Evolutionary conservation across 106 monocot genomes (phyloP).

Genomic region (Phalaenopsis aphrodite): DNA sequence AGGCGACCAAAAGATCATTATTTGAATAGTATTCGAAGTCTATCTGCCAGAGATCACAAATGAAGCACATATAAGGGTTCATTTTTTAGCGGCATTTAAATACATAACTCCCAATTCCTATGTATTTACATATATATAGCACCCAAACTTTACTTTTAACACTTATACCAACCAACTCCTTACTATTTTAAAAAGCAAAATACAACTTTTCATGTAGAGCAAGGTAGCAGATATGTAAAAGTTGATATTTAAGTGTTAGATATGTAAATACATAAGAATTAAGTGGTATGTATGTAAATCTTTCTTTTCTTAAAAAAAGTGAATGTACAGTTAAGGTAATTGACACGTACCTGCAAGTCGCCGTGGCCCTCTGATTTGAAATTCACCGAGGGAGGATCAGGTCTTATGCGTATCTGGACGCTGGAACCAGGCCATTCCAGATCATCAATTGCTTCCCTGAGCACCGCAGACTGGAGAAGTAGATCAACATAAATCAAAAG

Average conservation of each 20-base stretch:
- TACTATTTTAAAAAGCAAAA: too few species aligned
- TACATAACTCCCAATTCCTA: too few species aligned
- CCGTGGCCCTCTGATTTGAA: conserved; percentile 93
- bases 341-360: conserved; percentile 62
- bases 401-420: conserved; percentile 72
- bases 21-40: conserved; percentile 75
- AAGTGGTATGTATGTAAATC: not conserved
- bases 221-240: too few species aligned
- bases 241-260: too few species aligned
- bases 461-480: conserved; percentile 51
- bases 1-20: conserved; percentile 77
- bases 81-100: too few species aligned
- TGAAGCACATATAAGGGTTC: too few species aligned
- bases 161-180: too few species aligned
- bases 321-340: not conserved
- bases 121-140: too few species aligned
- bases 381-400: conserved; percentile 74
- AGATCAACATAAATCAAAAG: not conserved
- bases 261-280: too few species aligned
- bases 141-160: too few species aligned
- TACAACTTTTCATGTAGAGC: too few species aligned
- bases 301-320: not conserved
- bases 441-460: conserved; percentile 97
- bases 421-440: conserved; percentile 94
- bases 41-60: conserved; percentile 39